phyloP scores from a whole-genome alignment of 2,329 filamentous ascomycete species.

The Fusarium clavum region DNA sequence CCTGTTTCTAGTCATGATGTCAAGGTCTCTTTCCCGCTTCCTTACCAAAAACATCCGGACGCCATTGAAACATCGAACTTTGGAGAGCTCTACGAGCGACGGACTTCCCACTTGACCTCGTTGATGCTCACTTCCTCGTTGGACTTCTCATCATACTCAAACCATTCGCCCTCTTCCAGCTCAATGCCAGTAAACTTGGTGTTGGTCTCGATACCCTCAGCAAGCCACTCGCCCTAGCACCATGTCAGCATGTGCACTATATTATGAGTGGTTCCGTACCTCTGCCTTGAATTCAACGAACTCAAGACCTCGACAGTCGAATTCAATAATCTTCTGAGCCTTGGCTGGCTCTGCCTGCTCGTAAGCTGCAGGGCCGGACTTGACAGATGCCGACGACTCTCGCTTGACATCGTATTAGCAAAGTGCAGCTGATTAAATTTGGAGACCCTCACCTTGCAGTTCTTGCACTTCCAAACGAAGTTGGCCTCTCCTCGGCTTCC shows the following conservation, averaged over 20 bases:
- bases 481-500: slow-evolving; percentile 96
- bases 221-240: slow-evolving; percentile 85
- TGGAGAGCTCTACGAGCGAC: slow-evolving; percentile 66
- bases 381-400: slow-evolving; percentile 88
- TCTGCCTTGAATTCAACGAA: slow-evolving; percentile 92
- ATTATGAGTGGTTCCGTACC: slow-evolving; percentile 58
- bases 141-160: slow-evolving; percentile 95
- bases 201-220: slow-evolving; percentile 80
- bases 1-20: neutral
- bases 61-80: neutral
- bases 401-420: slow-evolving; percentile 62
- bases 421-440: neutral
- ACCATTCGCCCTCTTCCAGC: slow-evolving; percentile 93
- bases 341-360: slow-evolving; percentile 78
- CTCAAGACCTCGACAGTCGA: slow-evolving; percentile 94
- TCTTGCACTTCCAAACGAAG: slow-evolving; percentile 99
- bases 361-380: slow-evolving; percentile 78
- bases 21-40: neutral
- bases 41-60: neutral
- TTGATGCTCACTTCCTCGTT: slow-evolving; percentile 93
- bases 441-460: slow-evolving; percentile 79
- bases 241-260: slow-evolving; percentile 1
- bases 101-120: slow-evolving; percentile 87
- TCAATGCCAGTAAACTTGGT: slow-evolving; percentile 88
- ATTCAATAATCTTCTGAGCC: slow-evolving; percentile 82